Evolutionary conservation across 225 moss, liverwort and hornwort species (phyloP).

Genomic region (Thuidium tamariscinum): DNA sequence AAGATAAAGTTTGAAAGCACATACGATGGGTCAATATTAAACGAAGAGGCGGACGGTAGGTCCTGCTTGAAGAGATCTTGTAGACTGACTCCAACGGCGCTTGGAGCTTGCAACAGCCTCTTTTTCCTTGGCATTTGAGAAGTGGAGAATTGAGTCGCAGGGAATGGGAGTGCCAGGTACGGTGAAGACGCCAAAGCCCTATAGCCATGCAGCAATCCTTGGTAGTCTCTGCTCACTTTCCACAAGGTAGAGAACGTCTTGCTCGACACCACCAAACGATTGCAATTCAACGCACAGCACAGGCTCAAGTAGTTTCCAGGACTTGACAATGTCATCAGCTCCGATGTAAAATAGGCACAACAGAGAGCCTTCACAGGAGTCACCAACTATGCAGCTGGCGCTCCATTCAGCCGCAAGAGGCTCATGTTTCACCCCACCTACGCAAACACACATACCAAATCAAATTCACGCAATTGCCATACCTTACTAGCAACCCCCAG

Average conservation of each 20-base stretch:
- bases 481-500: background rate
- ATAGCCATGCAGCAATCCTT: conserved; percentile 5
- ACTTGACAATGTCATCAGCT: background rate
- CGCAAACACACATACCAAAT: background rate
- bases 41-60: conserved; percentile 8
- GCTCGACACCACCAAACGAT: background rate
- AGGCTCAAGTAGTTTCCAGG: conserved; percentile 2
- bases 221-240: conserved; percentile 16
- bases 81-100: conserved; percentile 14
- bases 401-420: conserved; percentile 29
- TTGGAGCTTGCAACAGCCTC: conserved; percentile 6
- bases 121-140: conserved; percentile 10
- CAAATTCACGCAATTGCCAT: background rate
- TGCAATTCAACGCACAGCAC: conserved; percentile 3
- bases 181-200: background rate
- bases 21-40: conserved; percentile 34
- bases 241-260: conserved; percentile 7
- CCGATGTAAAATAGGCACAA: conserved; percentile 7
- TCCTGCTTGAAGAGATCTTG: conserved; percentile 48
- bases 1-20: background rate
- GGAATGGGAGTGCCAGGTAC: conserved; percentile 5
- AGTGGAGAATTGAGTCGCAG: conserved; percentile 22
- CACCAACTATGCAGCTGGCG: conserved; percentile 35
- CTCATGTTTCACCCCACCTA: conserved; percentile 30
- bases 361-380: conserved; percentile 25